Evolutionary conservation across 2,329 filamentous ascomycete species (phyloP).

Genomic region (Rutstroemia sp.): DNA sequence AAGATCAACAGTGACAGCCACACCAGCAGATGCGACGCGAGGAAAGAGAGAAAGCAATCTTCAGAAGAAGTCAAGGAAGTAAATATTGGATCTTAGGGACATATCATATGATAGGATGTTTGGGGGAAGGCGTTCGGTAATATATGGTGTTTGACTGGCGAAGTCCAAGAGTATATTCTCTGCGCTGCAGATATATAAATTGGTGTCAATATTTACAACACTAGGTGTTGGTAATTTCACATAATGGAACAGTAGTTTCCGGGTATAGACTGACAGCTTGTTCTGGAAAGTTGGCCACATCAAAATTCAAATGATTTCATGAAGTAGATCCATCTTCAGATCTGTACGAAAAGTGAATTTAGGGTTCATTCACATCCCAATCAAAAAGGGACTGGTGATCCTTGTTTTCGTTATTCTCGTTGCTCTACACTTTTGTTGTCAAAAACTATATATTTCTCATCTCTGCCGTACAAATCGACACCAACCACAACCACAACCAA

Average conservation of each 20-base stretch:
- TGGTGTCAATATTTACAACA: conserved; percentile 1
- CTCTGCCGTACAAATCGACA: too few species aligned
- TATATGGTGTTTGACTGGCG: background rate
- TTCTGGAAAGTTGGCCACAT: background rate
- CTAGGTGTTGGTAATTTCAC: background rate
- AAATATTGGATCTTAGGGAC: background rate
- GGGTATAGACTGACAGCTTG: background rate
- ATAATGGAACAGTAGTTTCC: background rate
- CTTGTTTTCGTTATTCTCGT: too few species aligned
- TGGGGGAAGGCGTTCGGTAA: background rate
- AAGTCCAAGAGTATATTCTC: background rate
- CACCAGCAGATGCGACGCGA: conserved; percentile 10
- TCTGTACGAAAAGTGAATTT: background rate
- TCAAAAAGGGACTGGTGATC: background rate
- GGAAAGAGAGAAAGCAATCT: conserved; percentile 17
- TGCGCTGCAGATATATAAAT: conserved; percentile 2
- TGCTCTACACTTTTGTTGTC: too few species aligned
- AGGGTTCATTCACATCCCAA: background rate
- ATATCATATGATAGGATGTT: background rate
- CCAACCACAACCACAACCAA: background rate
- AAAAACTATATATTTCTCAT: too few species aligned
- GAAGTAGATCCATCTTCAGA: background rate
- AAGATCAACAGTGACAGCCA: conserved; percentile 4
- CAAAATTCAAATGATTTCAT: background rate
- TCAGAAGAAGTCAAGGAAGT: conserved; percentile 14